phyloP scores from a whole-genome alignment of 139 green algal species.

The Medakamo hakoo region DNA sequence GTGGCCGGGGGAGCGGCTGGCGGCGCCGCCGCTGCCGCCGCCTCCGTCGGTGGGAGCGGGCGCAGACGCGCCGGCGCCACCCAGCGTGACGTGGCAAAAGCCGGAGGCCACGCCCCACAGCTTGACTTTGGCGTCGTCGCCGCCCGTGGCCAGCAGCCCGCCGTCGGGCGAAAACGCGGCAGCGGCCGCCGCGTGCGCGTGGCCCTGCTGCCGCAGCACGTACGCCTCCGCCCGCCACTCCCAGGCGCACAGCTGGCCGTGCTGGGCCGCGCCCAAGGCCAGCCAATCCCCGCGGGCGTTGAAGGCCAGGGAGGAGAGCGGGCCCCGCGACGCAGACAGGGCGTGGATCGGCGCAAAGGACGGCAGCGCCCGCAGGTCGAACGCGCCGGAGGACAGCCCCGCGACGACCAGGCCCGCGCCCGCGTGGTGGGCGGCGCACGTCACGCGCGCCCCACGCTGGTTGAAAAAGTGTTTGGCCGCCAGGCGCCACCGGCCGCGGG shows the following conservation, averaged over 20 bases:
- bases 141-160: slow-evolving; percentile 60
- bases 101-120: background rate
- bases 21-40: too few species aligned
- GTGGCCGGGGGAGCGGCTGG: slow-evolving; percentile 88
- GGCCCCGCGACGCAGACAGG: slow-evolving; percentile 28
- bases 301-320: slow-evolving; percentile 55
- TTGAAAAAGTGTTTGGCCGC: slow-evolving; percentile 63
- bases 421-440: slow-evolving; percentile 33
- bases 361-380: slow-evolving; percentile 79
- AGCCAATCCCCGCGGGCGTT: slow-evolving; percentile 73
- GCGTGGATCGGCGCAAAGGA: slow-evolving; percentile 48
- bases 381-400: slow-evolving; percentile 68
- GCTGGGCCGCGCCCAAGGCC: slow-evolving; percentile 52
- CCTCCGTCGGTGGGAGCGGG: too few species aligned
- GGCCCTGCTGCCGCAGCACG: slow-evolving; percentile 81
- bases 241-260: slow-evolving; percentile 97
- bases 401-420: slow-evolving; percentile 42
- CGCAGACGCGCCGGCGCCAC: too few species aligned
- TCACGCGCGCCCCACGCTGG: slow-evolving; percentile 33
- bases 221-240: slow-evolving; percentile 93
- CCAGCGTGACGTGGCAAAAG: slow-evolving; percentile 52
- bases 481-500: slow-evolving; percentile 58
- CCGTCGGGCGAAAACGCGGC: slow-evolving; percentile 73
- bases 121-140: slow-evolving; percentile 63
- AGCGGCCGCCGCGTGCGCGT: slow-evolving; percentile 64